Evolutionary conservation across 805 yeast genomes (phyloP), one percentile per base, ranked within the genome.

Genomic region (Saccharomycopsis schoenii): DNA sequence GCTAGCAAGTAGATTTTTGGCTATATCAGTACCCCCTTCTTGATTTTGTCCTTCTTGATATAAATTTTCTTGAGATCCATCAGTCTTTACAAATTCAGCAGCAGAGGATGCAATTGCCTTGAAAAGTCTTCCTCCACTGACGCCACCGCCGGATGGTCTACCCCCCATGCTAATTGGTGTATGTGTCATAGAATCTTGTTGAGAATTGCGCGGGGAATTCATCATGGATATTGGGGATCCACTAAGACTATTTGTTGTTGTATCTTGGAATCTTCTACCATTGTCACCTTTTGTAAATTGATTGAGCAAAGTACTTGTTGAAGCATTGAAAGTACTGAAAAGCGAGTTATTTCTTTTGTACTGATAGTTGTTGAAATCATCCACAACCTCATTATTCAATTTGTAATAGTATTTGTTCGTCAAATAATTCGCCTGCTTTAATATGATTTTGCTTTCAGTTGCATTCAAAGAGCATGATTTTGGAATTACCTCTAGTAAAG

Each of bases 1-100:
- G 29, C 81, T 76, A 2, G 79, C 83, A 60, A 82, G 71, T 60
- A 82, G 67, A 60, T 76, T 79, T 11, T 82, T 77, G 2, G 83
- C 62, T 65, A 80, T 82, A 47, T 79, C 83, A 54, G 59, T 61
- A 9, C 65, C 63, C 5, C 52, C 63, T 15, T 50, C 21, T 29
- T 61, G 40, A 36, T 58, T 58, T 9, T 58, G 40, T 24, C 65
- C 42, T 15, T 57, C 59, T n/a, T 25, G 57, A 6, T 50, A 37
- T n/a, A 21, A 34, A 19, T 39, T 34, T 14, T 56, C 62, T 17
- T 39, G 19, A 3, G 59, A 52, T 15, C 36, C 55, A 19, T 61
- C 64, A 14, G 24, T 40, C 42, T 58, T 60, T 43, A 62, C 61
- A n/a, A 62, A n/a, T 47, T 62, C 65, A 29, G 51, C 61, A 8